Evolutionary conservation across 352 stramenopile species (phyloP), one percentile per base, ranked within the genome.

Genomic region (Pythium volutum): DNA sequence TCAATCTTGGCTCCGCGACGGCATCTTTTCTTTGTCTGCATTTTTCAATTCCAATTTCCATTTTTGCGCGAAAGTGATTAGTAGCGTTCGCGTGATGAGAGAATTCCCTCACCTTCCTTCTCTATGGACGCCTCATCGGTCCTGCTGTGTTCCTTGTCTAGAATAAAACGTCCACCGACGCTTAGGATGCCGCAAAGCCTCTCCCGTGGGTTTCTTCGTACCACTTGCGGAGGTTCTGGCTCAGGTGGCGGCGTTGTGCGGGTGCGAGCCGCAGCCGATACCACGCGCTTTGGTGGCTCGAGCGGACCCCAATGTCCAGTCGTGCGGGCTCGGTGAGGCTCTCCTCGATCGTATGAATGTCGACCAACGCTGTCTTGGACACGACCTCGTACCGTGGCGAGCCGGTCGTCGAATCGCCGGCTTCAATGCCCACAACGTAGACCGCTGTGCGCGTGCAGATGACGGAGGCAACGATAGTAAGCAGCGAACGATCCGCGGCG

Each of bases 261-360:
- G 74, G 55, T 2, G 75, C 43, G 22, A 93, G 67, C 9, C 84
- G 78, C 33, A 91, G 83, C 6, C 76, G 75, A 41, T 84, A 69
- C 84, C 84, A 91, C 47, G 84, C 73, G 14, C 75, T 66, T 11
- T 36, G 47, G 29, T 66, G 38, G 12, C 39, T 49, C 1, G 62
- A 70, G 42, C 77, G 73, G 8, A 91, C 60, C 9, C 76, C 80
- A 22, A 93, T 58, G 39, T 93, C 80, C 11, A 93, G 69, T 34
- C 77, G 59, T 22, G 80, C 79, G 16, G 81, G 77, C 54, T 89
- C 75, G 3, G 68, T 73, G 18, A 93, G 68, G 50, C 66, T 88
- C 69, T 93, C 81, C 58, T 93, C 80, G 27, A 93, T 73, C 10
- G 75, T 74, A 26, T 89, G 71, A 31, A 93, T 73, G 12, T 69